Evolutionary conservation across 192 early-diverging fungal species (phyloP).

Genomic region (Coemansia sp.): DNA sequence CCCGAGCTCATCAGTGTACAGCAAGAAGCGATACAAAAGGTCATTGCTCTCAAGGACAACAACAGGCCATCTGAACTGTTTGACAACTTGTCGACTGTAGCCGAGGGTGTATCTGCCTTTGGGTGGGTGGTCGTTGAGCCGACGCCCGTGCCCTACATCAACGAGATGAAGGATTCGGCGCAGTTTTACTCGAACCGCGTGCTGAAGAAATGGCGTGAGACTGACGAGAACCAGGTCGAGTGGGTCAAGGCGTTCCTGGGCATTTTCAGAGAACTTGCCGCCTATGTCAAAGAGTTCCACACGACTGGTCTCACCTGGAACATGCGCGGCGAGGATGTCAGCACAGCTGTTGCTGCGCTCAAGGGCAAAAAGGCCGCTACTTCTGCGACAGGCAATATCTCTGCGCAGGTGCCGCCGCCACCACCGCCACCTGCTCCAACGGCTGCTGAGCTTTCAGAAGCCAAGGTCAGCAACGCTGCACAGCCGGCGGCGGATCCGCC

Average conservation of each 20-base stretch:
- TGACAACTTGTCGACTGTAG: constrained; percentile 81
- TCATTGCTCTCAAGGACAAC: constrained; percentile 71
- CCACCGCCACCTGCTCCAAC: constrained; percentile 43
- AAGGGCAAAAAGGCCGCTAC: constrained; percentile 35
- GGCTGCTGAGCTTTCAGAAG: constrained; percentile 3
- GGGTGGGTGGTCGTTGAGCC: constrained; percentile 91
- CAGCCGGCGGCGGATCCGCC: background rate
- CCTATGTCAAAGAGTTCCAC: constrained; percentile 87
- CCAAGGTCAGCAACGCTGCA: background rate
- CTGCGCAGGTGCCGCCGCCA: constrained; percentile 14
- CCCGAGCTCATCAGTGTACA: constrained; percentile 67
- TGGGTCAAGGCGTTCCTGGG: constrained; percentile 77
- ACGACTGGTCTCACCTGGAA: constrained; percentile 93
- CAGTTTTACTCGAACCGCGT: constrained; percentile 93
- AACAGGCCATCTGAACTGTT: constrained; percentile 74
- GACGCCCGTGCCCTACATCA: constrained; percentile 82
- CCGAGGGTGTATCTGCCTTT: constrained; percentile 87
- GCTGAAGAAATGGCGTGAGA: constrained; percentile 86
- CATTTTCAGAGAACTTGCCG: constrained; percentile 72
- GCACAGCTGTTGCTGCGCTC: constrained; percentile 25
- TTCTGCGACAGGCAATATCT: background rate
- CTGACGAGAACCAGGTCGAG: constrained; percentile 80
- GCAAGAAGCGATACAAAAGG: constrained; percentile 65
- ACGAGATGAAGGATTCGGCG: constrained; percentile 86
- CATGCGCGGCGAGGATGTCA: constrained; percentile 65